Evolutionary conservation across 139 green algal genomes (phyloP).

Genomic region (Diplosphaera chodatii): DNA sequence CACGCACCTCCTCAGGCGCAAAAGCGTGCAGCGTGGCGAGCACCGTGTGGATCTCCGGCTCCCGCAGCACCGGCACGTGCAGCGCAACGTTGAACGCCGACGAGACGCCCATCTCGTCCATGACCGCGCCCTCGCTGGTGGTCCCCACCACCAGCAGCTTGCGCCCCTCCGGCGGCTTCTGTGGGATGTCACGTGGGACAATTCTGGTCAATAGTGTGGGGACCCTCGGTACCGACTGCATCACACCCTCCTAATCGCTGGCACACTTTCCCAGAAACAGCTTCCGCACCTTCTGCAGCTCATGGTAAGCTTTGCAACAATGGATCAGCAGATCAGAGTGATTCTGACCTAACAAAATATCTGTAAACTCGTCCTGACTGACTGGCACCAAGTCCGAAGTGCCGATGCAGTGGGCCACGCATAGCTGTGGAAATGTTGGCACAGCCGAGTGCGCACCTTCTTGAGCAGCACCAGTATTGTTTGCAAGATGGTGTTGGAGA

Average conservation of each 20-base stretch:
- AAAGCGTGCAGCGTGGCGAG: conserved; percentile 63
- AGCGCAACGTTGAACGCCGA: conserved; percentile 85
- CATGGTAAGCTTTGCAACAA: too few relatives aligned
- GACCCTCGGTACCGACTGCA: too few relatives aligned
- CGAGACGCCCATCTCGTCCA: conserved; percentile 67
- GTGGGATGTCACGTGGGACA: too few relatives aligned
- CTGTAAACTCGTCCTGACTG: too few relatives aligned
- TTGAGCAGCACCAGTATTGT: conserved; percentile 91
- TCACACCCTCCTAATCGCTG: too few relatives aligned
- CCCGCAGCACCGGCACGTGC: conserved; percentile 71
- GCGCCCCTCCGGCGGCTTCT: conserved; percentile 34
- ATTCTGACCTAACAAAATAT: too few relatives aligned
- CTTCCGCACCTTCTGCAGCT: too few relatives aligned
- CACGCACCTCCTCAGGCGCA: conserved; percentile 18
- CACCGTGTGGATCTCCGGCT: conserved; percentile 66
- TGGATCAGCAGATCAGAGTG: too few relatives aligned
- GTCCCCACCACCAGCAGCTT: conserved; percentile 65
- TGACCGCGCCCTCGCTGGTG: conserved; percentile 57
- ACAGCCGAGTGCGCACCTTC: conserved; percentile 48
- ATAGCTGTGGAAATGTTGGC: neutral
- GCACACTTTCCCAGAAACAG: too few relatives aligned
- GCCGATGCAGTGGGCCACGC: too few relatives aligned
- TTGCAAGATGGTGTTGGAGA: conserved; percentile 92
- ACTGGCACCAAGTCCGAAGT: too few relatives aligned
- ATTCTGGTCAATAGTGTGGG: too few relatives aligned